Percentiles rank a stretch among this genome's conserved stretches.
Evolutionary conservation across 176 grass and related monocot genomes (phyloP).

Genomic region (Avena insularis): DNA sequence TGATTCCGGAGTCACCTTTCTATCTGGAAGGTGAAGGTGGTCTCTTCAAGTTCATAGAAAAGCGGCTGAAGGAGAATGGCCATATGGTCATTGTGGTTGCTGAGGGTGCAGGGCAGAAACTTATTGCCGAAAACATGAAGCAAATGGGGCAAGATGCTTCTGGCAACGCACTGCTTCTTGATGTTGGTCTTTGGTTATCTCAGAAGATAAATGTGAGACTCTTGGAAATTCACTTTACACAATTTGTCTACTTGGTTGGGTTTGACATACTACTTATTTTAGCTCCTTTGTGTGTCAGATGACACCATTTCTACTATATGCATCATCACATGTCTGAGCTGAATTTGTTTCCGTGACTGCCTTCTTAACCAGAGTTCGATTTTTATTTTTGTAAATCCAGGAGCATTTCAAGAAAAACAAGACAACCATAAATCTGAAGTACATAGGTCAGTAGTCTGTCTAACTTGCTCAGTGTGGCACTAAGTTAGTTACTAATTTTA

Average conservation of each 20-base stretch:
- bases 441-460: conserved; percentile 65
- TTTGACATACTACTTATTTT: not conserved
- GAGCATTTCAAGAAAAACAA: conserved; percentile 81
- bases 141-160: conserved; percentile 81
- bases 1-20: conserved; percentile 98
- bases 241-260: not conserved
- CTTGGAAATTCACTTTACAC: not conserved
- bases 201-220: conserved; percentile 87
- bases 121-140: conserved; percentile 81
- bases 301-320: not conserved
- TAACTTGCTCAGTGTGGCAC: not conserved
- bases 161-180: conserved; percentile 83
- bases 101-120: conserved; percentile 93
- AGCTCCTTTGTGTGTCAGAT: not conserved
- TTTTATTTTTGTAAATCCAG: conserved; percentile 45
- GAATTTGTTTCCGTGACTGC: not conserved
- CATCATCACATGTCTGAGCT: not conserved
- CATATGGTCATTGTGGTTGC: conserved; percentile 99
- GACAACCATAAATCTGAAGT: conserved; percentile 90
- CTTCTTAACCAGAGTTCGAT: conserved; percentile 24
- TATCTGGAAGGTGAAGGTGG: conserved; percentile 90
- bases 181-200: conserved; percentile 97
- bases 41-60: conserved; percentile 80
- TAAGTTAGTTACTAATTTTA: not conserved
- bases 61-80: conserved; percentile 82